Evolutionary conservation across 2,329 filamentous ascomycete genomes (phyloP).

Genomic region (Claviceps spartinae): DNA sequence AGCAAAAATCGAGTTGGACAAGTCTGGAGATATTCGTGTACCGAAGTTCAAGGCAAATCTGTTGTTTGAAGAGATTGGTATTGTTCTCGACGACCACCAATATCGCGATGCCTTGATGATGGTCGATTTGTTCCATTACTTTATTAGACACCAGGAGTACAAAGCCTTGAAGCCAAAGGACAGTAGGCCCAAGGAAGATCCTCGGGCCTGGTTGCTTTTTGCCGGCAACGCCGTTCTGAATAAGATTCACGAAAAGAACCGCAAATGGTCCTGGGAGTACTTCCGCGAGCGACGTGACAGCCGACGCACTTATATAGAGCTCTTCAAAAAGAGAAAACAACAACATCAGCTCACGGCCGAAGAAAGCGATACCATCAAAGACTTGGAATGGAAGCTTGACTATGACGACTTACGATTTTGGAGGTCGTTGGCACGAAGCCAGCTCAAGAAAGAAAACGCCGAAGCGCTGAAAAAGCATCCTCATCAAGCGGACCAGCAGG

Average conservation of each 20-base stretch:
- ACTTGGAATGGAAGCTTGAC: conserved; percentile 71
- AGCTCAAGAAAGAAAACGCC: conserved; percentile 89
- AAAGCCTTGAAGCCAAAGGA: conserved; percentile 81
- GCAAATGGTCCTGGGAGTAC: conserved; percentile 90
- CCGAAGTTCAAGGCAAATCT: conserved; percentile 85
- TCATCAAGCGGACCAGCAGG: conserved; percentile 53
- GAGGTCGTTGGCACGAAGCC: conserved; percentile 84
- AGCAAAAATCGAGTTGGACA: conserved; percentile 89
- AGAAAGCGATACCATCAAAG: conserved; percentile 59
- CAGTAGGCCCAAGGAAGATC: conserved; percentile 72
- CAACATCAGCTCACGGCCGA: conserved; percentile 55
- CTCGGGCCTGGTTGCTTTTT: conserved; percentile 82
- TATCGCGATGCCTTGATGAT: conserved; percentile 97
- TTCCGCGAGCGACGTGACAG: conserved; percentile 89
- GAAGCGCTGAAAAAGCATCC: conserved; percentile 59
- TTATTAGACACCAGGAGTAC: conserved; percentile 94
- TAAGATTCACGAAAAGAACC: conserved; percentile 91
- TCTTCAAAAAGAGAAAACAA: conserved; percentile 90
- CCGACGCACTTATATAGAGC: conserved; percentile 71
- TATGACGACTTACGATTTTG: conserved; percentile 98
- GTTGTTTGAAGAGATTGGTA: conserved; percentile 91
- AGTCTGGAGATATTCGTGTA: conserved; percentile 64
- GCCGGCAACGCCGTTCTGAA: conserved; percentile 77
- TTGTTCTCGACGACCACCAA: conserved; percentile 94
- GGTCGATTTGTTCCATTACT: conserved; percentile 96